Percentiles rank a stretch among this genome's conserved stretches.
Conservation (phyloP, 352 stramenopile species). For the Pythium dissimile region DNA sequence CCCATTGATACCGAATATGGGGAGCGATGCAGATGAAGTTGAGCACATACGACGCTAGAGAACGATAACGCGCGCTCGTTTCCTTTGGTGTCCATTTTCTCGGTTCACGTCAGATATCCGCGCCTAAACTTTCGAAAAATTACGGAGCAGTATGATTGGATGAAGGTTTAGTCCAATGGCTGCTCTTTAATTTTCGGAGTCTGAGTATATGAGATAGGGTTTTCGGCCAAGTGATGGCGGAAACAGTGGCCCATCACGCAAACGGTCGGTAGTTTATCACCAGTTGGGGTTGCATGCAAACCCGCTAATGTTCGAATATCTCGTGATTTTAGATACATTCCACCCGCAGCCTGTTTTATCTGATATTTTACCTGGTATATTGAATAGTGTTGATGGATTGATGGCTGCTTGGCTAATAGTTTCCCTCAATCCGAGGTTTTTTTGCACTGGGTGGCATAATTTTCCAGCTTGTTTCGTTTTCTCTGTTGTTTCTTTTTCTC, state of each 20-base stretch:
- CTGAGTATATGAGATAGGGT: conserved; percentile 16
- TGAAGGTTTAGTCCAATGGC: conserved; percentile 1
- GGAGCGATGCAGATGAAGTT: too few species aligned
- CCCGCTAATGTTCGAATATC: conserved; percentile 13
- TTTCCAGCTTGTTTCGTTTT: too few species aligned
- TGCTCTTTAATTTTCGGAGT: not conserved
- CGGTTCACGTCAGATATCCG: not conserved
- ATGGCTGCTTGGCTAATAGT: too few species aligned
- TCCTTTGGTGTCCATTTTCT: conserved; percentile 14
- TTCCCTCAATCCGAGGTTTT: too few species aligned
- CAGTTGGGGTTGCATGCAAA: not conserved
- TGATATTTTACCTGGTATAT: too few species aligned
- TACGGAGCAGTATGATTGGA: not conserved
- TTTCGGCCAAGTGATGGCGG: not conserved
- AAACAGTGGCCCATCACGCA: conserved; percentile 8
- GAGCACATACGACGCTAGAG: conserved; percentile 32
- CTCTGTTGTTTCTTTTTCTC: not conserved
- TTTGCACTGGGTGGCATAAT: too few species aligned
- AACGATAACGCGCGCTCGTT: conserved; percentile 33
- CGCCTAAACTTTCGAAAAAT: conserved; percentile 9
- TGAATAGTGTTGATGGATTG: too few species aligned
- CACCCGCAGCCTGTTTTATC: too few species aligned
- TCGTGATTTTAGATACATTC: too few species aligned
- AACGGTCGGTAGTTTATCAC: conserved; percentile 12
- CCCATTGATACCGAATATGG: too few species aligned